These are phyloP conservation scores for Theobroma cacao DNA, from an alignment of 345 rosid species.

Conservation along the genomic window DNA sequence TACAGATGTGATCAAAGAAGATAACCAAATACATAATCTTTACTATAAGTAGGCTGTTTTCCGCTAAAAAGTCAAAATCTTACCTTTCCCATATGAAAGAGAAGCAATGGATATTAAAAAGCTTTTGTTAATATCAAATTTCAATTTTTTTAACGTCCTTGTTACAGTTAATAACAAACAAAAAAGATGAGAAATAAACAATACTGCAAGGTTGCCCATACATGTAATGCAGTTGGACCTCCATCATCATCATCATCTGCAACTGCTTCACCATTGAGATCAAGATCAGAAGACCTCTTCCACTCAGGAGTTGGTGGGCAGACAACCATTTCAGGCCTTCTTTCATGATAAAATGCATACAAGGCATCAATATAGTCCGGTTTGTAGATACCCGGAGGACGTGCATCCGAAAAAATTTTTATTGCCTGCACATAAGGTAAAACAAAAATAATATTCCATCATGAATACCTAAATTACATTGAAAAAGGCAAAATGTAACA, in stretches of 20 bases:
- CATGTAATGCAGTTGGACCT: slow-evolving; percentile 41
- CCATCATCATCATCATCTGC: slow-evolving; percentile 72
- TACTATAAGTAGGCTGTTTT: not conserved
- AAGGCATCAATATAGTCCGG: slow-evolving; percentile 83
- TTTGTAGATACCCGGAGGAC: slow-evolving; percentile 98
- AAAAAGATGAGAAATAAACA: slow-evolving; percentile 11
- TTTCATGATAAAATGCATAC: slow-evolving; percentile 88
- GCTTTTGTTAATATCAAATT: not conserved
- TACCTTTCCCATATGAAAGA: not conserved
- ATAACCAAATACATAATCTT: not conserved
- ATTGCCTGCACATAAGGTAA: slow-evolving; percentile 59
- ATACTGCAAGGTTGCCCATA: slow-evolving; percentile 29
- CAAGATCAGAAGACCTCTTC: slow-evolving; percentile 91
- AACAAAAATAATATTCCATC: slow-evolving; percentile 5
- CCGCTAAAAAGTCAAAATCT: not conserved
- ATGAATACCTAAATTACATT: not conserved
- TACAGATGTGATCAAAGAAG: not conserved
- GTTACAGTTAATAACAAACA: not conserved
- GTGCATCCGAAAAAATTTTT: slow-evolving; percentile 74
- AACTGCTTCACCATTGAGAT: slow-evolving; percentile 96
- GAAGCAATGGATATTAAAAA: not conserved
- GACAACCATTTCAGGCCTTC: slow-evolving; percentile 59
- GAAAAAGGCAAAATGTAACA: not conserved
- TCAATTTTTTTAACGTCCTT: not conserved
- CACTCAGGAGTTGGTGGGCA: slow-evolving; percentile 96